Percentiles rank a stretch among this genome's conserved stretches.
Conservation (phyloP, 2,329 filamentous ascomycete species). For the Cladosporium colombiae region DNA sequence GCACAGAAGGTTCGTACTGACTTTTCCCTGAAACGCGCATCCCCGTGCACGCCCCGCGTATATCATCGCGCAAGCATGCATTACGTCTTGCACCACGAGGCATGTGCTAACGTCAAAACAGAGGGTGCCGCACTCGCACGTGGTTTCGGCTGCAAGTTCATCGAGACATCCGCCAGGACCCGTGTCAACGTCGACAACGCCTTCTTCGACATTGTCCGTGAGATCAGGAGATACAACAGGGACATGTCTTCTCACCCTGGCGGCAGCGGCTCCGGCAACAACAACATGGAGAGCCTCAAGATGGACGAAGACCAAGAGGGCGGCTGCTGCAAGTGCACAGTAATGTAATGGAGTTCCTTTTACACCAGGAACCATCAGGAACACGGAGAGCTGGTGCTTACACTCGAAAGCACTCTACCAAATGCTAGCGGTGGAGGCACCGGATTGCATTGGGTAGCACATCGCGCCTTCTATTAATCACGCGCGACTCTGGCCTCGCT, state of each 20-base stretch:
- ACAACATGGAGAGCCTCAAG: slow-evolving; percentile 73
- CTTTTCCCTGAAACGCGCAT: not conserved
- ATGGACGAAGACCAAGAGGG: slow-evolving; percentile 60
- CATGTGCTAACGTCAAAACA: slow-evolving; percentile 44
- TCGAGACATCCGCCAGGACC: slow-evolving; percentile 98
- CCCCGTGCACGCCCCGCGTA: slow-evolving; percentile 27
- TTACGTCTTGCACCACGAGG: slow-evolving; percentile 14
- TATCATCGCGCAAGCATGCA: slow-evolving; percentile 20
- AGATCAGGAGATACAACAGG: slow-evolving; percentile 97
- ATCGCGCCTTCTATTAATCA: slow-evolving; percentile 20
- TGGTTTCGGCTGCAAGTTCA: slow-evolving; percentile 95
- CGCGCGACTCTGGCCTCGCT: slow-evolving; percentile 3
- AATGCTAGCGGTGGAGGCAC: slow-evolving; percentile 9
- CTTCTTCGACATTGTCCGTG: slow-evolving; percentile 97
- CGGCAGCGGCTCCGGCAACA: slow-evolving; percentile 53
- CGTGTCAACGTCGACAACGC: slow-evolving; percentile 98
- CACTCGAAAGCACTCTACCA: not conserved
- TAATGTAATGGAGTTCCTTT: slow-evolving; percentile 65
- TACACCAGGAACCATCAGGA: not conserved
- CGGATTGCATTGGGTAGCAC: slow-evolving; percentile 18
- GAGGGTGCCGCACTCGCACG: slow-evolving; percentile 86
- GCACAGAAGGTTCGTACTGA: slow-evolving; percentile 74
- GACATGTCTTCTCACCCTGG: slow-evolving; percentile 89
- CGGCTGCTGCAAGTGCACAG: slow-evolving; percentile 85
- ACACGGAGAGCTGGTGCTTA: slow-evolving; percentile 3